phyloP scores from a whole-genome alignment of 2,329 filamentous ascomycete genomes.

The Fusarium euwallaceae region DNA sequence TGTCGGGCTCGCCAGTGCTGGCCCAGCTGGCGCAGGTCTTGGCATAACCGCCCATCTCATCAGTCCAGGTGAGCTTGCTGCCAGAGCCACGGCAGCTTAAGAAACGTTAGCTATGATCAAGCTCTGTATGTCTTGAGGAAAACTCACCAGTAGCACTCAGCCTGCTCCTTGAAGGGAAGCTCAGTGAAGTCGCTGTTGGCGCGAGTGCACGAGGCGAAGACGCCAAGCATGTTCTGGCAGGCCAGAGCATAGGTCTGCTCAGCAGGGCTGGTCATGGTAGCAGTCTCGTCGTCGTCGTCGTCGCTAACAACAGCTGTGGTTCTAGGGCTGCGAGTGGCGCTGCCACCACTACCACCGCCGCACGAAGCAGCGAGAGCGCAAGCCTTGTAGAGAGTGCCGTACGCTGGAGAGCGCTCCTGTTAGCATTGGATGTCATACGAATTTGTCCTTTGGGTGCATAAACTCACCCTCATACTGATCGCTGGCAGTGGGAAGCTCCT shows the following conservation, averaged over 20 bases:
- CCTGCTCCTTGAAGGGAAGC: slow-evolving; percentile 45
- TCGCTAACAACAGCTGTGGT: slow-evolving; percentile 9
- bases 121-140: not conserved
- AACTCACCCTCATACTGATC: slow-evolving; percentile 45
- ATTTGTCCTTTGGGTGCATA: not conserved
- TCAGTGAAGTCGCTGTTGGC: slow-evolving; percentile 44
- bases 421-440: not conserved
- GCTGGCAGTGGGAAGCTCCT: slow-evolving; percentile 38
- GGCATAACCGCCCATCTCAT: slow-evolving; percentile 48
- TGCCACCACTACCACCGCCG: slow-evolving; percentile 5
- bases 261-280: slow-evolving; percentile 32
- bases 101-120: slow-evolving; percentile 23
- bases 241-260: slow-evolving; percentile 40
- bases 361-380: slow-evolving; percentile 37
- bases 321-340: slow-evolving; percentile 3
- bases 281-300: not conserved
- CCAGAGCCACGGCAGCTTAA: slow-evolving; percentile 41
- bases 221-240: slow-evolving; percentile 45
- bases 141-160: slow-evolving; percentile 52
- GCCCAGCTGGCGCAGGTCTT: slow-evolving; percentile 50
- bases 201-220: slow-evolving; percentile 46
- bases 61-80: slow-evolving; percentile 45
- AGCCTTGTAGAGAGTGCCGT: slow-evolving; percentile 43
- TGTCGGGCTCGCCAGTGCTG: slow-evolving; percentile 43
- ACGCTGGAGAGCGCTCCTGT: slow-evolving; percentile 38